Evolutionary conservation across 2,329 filamentous ascomycete species (phyloP).

Genomic region (Mariannaea elegans): DNA sequence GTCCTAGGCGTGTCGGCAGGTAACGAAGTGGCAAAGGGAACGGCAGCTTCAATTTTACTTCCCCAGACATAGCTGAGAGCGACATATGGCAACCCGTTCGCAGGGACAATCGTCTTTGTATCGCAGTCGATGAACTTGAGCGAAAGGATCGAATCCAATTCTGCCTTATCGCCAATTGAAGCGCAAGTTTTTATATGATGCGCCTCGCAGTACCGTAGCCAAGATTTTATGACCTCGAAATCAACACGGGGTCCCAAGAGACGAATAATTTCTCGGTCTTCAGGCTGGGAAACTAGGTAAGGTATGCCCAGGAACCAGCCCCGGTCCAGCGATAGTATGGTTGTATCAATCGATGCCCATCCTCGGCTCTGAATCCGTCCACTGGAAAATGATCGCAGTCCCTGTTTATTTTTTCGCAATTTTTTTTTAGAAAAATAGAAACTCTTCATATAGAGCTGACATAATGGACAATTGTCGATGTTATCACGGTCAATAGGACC

Average conservation of each 20-base stretch:
- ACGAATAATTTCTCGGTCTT: background rate
- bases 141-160: background rate
- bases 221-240: background rate
- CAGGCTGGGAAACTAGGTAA: background rate
- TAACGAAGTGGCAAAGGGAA: background rate
- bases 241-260: background rate
- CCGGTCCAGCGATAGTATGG: background rate
- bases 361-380: background rate
- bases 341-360: background rate
- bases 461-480: background rate
- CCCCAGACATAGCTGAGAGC: constrained; percentile 6
- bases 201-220: background rate
- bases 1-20: background rate
- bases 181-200: background rate
- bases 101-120: background rate
- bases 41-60: background rate
- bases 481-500: background rate
- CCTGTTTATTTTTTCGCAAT: background rate
- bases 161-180: background rate
- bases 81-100: background rate
- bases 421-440: background rate
- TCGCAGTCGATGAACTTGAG: constrained; percentile 1
- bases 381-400: background rate
- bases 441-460: background rate
- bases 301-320: background rate